Conservation (phyloP, 768 basidiomycete species). For the Tubosaeta brunneosetosa region DNA sequence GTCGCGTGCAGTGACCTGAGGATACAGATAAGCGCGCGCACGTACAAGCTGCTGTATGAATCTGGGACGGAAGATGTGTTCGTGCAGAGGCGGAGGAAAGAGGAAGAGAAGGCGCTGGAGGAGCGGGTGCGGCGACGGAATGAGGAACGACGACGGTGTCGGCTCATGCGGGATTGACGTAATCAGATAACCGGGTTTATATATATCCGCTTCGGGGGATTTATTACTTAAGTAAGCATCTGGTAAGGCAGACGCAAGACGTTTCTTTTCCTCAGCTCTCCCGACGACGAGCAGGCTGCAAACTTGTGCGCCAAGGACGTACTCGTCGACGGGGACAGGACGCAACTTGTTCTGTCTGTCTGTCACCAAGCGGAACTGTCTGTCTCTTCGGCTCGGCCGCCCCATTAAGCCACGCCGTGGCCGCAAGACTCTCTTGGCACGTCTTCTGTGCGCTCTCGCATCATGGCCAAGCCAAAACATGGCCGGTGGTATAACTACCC, state of each 20-base stretch:
- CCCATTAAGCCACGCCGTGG: constrained; percentile 30
- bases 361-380: neutral
- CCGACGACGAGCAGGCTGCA: constrained; percentile 8
- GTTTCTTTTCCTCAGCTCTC: constrained; percentile 1
- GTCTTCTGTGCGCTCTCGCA: constrained; percentile 33
- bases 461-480: constrained; percentile 54
- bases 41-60: constrained; percentile 70
- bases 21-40: constrained; percentile 53
- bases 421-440: constrained; percentile 35
- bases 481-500: constrained; percentile 26
- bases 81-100: constrained; percentile 34
- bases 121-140: constrained; percentile 43
- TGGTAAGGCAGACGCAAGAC: constrained; percentile 7
- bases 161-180: constrained; percentile 26
- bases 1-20: constrained; percentile 21
- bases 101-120: constrained; percentile 32
- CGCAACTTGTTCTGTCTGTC: neutral
- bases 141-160: constrained; percentile 53
- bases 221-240: neutral
- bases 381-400: constrained; percentile 8
- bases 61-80: constrained; percentile 56
- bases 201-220: neutral
- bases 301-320: neutral
- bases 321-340: neutral
- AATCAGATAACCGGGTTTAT: neutral